phyloP scores from a whole-genome alignment of 805 yeast genomes.

The Candida hungchunana region DNA sequence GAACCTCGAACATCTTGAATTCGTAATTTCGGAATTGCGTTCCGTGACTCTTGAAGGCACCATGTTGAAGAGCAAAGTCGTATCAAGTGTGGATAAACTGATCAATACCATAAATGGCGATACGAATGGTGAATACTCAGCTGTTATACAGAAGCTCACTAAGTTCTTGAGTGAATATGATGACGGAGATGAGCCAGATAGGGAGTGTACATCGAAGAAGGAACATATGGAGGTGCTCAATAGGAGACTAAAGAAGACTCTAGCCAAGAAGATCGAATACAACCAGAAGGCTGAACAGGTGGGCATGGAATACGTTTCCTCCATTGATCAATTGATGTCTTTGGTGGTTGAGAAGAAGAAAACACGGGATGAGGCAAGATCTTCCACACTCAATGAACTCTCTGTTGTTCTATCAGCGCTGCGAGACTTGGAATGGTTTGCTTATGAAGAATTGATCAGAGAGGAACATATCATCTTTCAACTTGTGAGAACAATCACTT shows the following conservation, averaged over 20 bases:
- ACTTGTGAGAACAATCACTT: slow-evolving; percentile 11
- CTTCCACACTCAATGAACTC: slow-evolving; percentile 4
- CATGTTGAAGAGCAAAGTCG: slow-evolving; percentile 12
- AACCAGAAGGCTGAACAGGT: too few species aligned
- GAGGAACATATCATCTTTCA: slow-evolving; percentile 12
- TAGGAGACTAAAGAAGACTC: slow-evolving; percentile 3
- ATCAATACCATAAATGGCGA: slow-evolving; percentile 16
- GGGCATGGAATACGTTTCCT: too few species aligned
- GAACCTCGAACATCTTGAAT: slow-evolving; percentile 18
- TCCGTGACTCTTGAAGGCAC: slow-evolving; percentile 6
- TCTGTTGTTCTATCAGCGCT: slow-evolving; percentile 5
- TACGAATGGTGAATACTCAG: slow-evolving; percentile 4
- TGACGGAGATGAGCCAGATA: too few species aligned
- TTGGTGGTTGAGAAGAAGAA: slow-evolving; percentile 10
- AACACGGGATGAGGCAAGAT: slow-evolving; percentile 3
- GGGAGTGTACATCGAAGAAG: not conserved
- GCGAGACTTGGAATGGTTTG: slow-evolving; percentile 11
- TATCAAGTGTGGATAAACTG: slow-evolving; percentile 16
- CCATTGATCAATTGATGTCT: too few species aligned
- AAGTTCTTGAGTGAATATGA: slow-evolving; percentile 10
- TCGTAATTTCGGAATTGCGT: slow-evolving; percentile 13
- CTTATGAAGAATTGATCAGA: slow-evolving; percentile 10
- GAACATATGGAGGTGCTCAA: not conserved
- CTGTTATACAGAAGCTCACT: slow-evolving; percentile 7
- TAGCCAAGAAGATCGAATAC: too few species aligned